These are phyloP conservation scores for Talaromyces albobiverticillius DNA, from an alignment of 2,329 filamentous ascomycete genomes.

Conservation along the genomic window DNA sequence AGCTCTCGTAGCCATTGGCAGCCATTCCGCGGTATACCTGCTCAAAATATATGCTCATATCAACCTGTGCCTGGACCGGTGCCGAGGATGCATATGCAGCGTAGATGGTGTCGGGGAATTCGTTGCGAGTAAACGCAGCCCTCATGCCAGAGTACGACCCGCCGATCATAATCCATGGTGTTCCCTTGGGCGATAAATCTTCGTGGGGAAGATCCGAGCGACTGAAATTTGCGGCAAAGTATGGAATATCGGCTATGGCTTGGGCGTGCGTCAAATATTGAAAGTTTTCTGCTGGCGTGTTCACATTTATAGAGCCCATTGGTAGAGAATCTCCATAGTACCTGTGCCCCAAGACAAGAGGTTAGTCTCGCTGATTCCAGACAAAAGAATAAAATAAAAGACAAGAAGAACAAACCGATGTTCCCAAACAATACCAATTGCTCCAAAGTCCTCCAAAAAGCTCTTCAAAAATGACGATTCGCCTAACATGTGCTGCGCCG, in stretches of 20 bases:
- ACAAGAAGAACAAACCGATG: conserved; percentile 38
- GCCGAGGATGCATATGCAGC: conserved; percentile 42
- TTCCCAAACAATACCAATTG: conserved; percentile 41
- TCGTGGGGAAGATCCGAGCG: conserved; percentile 26
- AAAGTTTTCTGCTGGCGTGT: conserved; percentile 39
- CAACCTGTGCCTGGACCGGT: conserved; percentile 46
- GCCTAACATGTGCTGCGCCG: conserved; percentile 37
- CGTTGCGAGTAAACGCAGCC: conserved; percentile 42
- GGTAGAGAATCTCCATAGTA: conserved; percentile 44
- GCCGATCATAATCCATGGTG: conserved; percentile 48
- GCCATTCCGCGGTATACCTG: conserved; percentile 49
- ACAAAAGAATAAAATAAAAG: neutral
- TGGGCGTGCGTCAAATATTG: conserved; percentile 43
- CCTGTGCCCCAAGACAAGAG: conserved; percentile 20
- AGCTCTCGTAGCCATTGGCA: conserved; percentile 50
- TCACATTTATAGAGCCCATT: conserved; percentile 29
- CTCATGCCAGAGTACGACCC: conserved; percentile 47
- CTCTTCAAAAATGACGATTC: conserved; percentile 28
- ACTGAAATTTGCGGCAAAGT: conserved; percentile 42
- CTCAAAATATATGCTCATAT: conserved; percentile 53
- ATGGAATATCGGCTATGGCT: conserved; percentile 44
- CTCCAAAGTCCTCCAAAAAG: conserved; percentile 35
- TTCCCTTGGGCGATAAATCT: conserved; percentile 38
- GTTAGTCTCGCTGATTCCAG: neutral
- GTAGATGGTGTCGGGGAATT: conserved; percentile 42